Conservation (phyloP, 495 filamentous ascomycete species). For the Delitschia confertaspora region DNA sequence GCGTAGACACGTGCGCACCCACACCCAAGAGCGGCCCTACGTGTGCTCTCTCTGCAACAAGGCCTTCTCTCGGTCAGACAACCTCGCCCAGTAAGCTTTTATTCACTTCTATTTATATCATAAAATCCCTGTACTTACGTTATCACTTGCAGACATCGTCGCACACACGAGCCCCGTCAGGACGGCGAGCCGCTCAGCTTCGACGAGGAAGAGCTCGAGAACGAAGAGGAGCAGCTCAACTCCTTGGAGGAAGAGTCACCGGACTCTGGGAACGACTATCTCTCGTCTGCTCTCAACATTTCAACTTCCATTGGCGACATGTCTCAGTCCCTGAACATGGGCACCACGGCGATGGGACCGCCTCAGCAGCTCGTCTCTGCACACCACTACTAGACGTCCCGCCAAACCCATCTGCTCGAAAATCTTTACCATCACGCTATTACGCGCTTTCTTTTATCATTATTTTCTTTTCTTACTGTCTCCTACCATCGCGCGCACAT, state of each 20-base stretch:
- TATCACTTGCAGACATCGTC: constrained; percentile 63
- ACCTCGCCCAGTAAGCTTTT: constrained; percentile 83
- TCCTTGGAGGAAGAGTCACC: constrained; percentile 69
- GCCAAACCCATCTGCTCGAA: too few relatives aligned
- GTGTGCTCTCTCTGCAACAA: constrained; percentile 96
- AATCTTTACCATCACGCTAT: too few relatives aligned
- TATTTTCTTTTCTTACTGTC: too few relatives aligned
- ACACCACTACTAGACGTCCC: constrained; percentile 31
- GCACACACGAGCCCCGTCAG: constrained; percentile 76
- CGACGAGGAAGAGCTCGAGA: constrained; percentile 58
- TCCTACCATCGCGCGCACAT: too few relatives aligned
- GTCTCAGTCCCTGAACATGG: constrained; percentile 22
- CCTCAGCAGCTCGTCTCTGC: constrained; percentile 30
- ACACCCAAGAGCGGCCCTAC: constrained; percentile 98
- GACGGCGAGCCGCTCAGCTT: constrained; percentile 54
- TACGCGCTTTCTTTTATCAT: too few relatives aligned
- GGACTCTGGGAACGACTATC: constrained; percentile 48
- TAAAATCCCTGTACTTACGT: constrained; percentile 20
- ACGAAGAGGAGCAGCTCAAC: constrained; percentile 69
- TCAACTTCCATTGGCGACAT: constrained; percentile 23
- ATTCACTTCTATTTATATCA: constrained; percentile 16
- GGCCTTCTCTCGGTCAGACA: constrained; percentile 95
- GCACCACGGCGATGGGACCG: constrained; percentile 22
- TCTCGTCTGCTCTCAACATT: constrained; percentile 11
- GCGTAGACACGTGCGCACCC: constrained; percentile 90